Percentiles rank a stretch among this genome's conserved stretches.
Evolutionary conservation across 2,329 filamentous ascomycete species (phyloP).

Genomic region (Calonectria pseudoturangicola): DNA sequence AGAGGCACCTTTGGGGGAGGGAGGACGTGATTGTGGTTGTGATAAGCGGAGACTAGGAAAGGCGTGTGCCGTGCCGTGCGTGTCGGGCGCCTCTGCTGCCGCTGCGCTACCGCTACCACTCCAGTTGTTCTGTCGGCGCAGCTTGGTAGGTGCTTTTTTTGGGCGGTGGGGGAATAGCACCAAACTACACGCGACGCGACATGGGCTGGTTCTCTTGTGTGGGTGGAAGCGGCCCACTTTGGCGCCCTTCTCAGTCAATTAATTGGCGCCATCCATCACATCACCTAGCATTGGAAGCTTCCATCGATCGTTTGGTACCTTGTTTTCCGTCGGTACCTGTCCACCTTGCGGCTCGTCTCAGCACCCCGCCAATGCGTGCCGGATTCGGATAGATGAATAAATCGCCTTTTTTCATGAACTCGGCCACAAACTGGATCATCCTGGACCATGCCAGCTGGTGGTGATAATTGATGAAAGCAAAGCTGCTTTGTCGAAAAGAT

Average conservation of each 20-base stretch:
- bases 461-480: no score
- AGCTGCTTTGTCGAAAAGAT: no score
- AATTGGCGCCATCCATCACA: constrained; percentile 22
- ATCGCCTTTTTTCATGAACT: not conserved
- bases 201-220: constrained; percentile 20
- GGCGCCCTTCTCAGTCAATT: not conserved
- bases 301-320: constrained; percentile 21
- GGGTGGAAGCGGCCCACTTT: constrained; percentile 28
- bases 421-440: no score
- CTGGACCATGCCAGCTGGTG: no score
- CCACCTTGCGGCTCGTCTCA: constrained; percentile 24
- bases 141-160: constrained; percentile 22
- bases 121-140: constrained; percentile 14
- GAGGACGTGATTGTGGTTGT: constrained; percentile 31
- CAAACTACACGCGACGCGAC: constrained; percentile 53
- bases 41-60: constrained; percentile 46
- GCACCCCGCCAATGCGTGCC: constrained; percentile 36
- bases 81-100: constrained; percentile 28
- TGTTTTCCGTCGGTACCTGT: constrained; percentile 14
- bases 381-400: constrained; percentile 35
- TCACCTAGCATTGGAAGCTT: constrained; percentile 12
- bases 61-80: constrained; percentile 34
- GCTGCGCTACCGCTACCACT: constrained; percentile 7
- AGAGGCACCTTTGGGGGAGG: constrained; percentile 18
- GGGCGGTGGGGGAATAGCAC: constrained; percentile 42